These are phyloP conservation scores for Rhexocercosporidium sp. DNA, from an alignment of 2,329 filamentous ascomycete genomes.

Conservation along the genomic window DNA sequence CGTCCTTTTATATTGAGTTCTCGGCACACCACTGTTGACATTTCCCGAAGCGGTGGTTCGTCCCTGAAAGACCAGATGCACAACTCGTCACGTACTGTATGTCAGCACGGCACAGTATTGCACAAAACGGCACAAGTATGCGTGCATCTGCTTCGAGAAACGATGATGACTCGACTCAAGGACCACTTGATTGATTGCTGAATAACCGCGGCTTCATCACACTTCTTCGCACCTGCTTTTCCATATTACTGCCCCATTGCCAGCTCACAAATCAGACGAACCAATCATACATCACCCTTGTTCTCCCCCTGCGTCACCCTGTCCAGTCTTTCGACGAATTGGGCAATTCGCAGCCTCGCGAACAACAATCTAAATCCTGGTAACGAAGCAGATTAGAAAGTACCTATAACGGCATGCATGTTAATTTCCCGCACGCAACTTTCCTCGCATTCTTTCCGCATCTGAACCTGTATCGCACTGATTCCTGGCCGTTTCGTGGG, in stretches of 20 bases:
- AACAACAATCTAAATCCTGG: conserved; percentile 17
- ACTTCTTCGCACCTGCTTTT: conserved; percentile 12
- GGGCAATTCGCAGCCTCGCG: conserved; percentile 10
- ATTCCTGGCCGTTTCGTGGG: background rate
- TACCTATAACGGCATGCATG: conserved; percentile 14
- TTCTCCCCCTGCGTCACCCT: background rate
- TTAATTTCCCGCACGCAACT: conserved; percentile 14
- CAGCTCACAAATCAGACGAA: background rate
- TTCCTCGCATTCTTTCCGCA: background rate
- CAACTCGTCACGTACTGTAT: conserved; percentile 9
- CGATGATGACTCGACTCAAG: background rate
- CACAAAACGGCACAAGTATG: background rate
- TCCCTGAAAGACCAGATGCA: conserved; percentile 2
- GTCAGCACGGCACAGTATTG: conserved; percentile 17
- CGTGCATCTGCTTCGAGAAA: background rate
- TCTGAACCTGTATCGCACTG: background rate
- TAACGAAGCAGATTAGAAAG: background rate
- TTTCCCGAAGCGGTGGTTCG: background rate
- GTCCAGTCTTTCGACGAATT: conserved; percentile 13
- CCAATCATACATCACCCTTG: background rate
- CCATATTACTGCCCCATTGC: background rate
- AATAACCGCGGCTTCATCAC: background rate
- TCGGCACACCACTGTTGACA: conserved; percentile 11
- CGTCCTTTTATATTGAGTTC: conserved; percentile 5
- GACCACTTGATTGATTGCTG: background rate